These are phyloP conservation scores for Crithidia brevicula DNA, from an alignment of 208 protist genomes.

Conservation along the genomic window DNA sequence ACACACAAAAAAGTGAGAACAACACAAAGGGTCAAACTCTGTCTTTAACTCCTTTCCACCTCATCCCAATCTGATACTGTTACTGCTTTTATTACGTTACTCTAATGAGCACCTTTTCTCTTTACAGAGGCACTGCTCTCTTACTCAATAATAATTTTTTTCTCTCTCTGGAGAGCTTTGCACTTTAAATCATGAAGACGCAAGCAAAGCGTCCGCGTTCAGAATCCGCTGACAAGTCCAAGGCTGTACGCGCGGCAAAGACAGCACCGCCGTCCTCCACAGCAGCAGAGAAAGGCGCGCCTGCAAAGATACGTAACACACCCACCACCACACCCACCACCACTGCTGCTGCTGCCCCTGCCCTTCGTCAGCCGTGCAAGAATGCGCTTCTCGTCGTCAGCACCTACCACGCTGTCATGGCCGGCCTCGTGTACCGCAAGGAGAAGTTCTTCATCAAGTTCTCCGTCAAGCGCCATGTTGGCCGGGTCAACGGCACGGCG, in stretches of 20 bases:
- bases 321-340: not conserved
- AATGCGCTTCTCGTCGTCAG: slow-evolving; percentile 68
- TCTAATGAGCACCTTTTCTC: too few species aligned
- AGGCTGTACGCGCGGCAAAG: not conserved
- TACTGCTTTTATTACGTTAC: too few species aligned
- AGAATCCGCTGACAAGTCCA: not conserved
- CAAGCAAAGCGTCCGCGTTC: slow-evolving; percentile 9
- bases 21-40: too few species aligned
- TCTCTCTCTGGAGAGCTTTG: too few species aligned
- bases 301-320: not conserved
- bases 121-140: too few species aligned
- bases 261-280: not conserved
- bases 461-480: slow-evolving; percentile 75
- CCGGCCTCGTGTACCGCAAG: slow-evolving; percentile 54
- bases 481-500: slow-evolving; percentile 47
- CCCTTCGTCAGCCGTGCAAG: slow-evolving; percentile 26
- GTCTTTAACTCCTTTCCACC: too few species aligned
- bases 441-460: slow-evolving; percentile 75
- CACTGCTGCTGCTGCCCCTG: not conserved
- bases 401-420: slow-evolving; percentile 82
- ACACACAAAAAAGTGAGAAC: too few species aligned
- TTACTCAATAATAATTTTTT: too few species aligned
- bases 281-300: not conserved
- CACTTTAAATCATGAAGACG: too few species aligned
- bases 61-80: too few species aligned